A percentile compares a stretch with the other conserved stretches of the same genome.
These are phyloP conservation scores for Termitomyces sp. DNA, from an alignment of 768 basidiomycete genomes.

Conservation along the genomic window DNA sequence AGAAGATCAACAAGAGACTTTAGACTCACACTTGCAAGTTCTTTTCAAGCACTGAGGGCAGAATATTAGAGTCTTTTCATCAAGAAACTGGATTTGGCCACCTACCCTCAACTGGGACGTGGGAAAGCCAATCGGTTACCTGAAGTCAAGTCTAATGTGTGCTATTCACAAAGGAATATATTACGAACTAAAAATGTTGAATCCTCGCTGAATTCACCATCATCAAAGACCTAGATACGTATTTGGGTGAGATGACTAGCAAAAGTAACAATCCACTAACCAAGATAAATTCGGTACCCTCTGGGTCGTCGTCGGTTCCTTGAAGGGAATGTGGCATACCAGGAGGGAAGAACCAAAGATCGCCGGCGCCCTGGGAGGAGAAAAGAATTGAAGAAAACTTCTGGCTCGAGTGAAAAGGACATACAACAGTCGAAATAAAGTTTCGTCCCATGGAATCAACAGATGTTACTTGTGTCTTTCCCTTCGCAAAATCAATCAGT, in stretches of 20 bases:
- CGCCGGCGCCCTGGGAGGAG: conserved; percentile 34
- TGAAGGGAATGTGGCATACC: conserved; percentile 54
- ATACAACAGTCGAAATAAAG: conserved; percentile 44
- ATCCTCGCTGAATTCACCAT: conserved; percentile 48
- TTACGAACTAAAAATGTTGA: conserved; percentile 41
- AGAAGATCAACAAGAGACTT: background rate
- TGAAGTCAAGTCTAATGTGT: conserved; percentile 11
- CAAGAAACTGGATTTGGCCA: background rate
- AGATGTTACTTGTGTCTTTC: conserved; percentile 42
- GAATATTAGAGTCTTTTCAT: background rate
- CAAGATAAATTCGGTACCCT: conserved; percentile 49
- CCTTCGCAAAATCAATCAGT: conserved; percentile 21
- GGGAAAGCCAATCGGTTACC: conserved; percentile 53
- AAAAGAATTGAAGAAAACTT: background rate
- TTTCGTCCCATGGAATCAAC: conserved; percentile 44
- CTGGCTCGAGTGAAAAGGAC: conserved; percentile 8
- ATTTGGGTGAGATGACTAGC: background rate
- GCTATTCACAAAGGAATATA: background rate
- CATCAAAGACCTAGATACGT: conserved; percentile 38
- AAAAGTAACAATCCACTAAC: conserved; percentile 19
- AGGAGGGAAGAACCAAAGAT: conserved; percentile 55
- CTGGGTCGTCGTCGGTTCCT: conserved; percentile 38
- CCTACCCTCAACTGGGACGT: conserved; percentile 44
- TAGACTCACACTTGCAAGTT: conserved; percentile 37
- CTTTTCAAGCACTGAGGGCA: conserved; percentile 38